phyloP scores from a whole-genome alignment of 176 grass and related monocot species.

The Sorghum bicolor region Sorghum_bicolor_NCBIv3 NC_012873.2:55495001-55495500 shows the following conservation, averaged over 20 bases:
- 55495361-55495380: too few relatives aligned
- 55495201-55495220: not conserved
- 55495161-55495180: not conserved
- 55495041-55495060: conserved; percentile 53
- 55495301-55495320: not conserved
- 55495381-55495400: too few relatives aligned
- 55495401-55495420: too few relatives aligned
- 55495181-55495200: conserved; percentile 10
- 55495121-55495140: conserved; percentile 99
- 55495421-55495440: too few relatives aligned
- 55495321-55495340: not conserved
- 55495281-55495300: not conserved
- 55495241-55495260: conserved; percentile 26
- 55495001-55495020: not conserved
- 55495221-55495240: conserved; percentile 25
- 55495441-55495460: too few relatives aligned
- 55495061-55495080: conserved; percentile 94
- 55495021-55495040: not conserved
- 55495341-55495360: not conserved
- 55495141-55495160: conserved; percentile 93
- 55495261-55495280: not conserved
- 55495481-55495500: too few relatives aligned
- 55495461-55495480: too few relatives aligned
- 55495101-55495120: conserved; percentile 92
- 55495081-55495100: conserved; percentile 93